Conservation (phyloP, 2,329 filamentous ascomycete genomes). For the Fusarium chuoi region DNA sequence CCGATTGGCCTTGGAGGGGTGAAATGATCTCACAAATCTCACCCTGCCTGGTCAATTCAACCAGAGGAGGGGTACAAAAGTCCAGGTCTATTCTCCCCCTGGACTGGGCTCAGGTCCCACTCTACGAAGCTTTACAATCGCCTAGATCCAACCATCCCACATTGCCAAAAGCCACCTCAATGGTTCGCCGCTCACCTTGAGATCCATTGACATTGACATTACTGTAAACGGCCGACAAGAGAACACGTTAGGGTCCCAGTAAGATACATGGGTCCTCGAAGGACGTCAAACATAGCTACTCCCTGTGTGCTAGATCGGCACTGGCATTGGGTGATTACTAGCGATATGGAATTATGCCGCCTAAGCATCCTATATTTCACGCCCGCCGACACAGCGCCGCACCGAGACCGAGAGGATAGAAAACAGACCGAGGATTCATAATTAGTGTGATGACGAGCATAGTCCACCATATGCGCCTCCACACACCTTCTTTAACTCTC, state of each 20-base stretch:
- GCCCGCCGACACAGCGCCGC: conserved; percentile 36
- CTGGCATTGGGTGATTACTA: not conserved
- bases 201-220: conserved; percentile 14
- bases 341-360: conserved; percentile 23
- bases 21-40: conserved; percentile 30
- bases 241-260: not conserved
- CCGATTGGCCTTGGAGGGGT: conserved; percentile 27
- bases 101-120: conserved; percentile 9
- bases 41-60: conserved; percentile 20
- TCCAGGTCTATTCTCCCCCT: not conserved
- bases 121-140: conserved; percentile 14
- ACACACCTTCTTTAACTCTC: not conserved
- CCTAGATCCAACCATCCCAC: conserved; percentile 34
- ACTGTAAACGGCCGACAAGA: conserved; percentile 12
- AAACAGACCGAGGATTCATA: not conserved
- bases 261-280: conserved; percentile 4
- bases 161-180: conserved; percentile 11
- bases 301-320: not conserved
- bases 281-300: conserved; percentile 1
- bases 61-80: conserved; percentile 13
- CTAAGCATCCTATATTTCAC: conserved; percentile 25
- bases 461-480: conserved; percentile 10
- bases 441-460: conserved; percentile 1
- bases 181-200: conserved; percentile 23
- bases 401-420: conserved; percentile 30